A percentile compares a stretch with the other conserved stretches of the same genome.
These are phyloP conservation scores for Cladosporium cucumerinum DNA, from an alignment of 2,329 filamentous ascomycete genomes.

Conservation along the genomic window DNA sequence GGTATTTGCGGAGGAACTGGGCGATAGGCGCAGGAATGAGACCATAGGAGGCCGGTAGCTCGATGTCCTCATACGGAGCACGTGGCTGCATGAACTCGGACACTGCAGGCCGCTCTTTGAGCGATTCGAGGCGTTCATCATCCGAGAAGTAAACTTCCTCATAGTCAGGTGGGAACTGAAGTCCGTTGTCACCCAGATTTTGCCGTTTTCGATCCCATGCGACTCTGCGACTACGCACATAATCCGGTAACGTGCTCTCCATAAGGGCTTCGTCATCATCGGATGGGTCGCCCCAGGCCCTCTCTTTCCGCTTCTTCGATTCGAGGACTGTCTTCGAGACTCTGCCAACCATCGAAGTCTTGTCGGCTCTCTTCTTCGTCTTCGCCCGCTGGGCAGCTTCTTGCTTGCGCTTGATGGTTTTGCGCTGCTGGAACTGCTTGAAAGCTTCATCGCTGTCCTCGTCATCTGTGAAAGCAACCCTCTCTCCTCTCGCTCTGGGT, in stretches of 20 bases:
- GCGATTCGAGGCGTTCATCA: slow-evolving; percentile 57
- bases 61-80: slow-evolving; percentile 69
- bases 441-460: slow-evolving; percentile 57
- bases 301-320: slow-evolving; percentile 18
- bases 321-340: slow-evolving; percentile 21
- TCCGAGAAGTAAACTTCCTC: slow-evolving; percentile 74
- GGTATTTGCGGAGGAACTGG: slow-evolving; percentile 88
- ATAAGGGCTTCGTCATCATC: slow-evolving; percentile 55
- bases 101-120: slow-evolving; percentile 70
- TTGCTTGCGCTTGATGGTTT: slow-evolving; percentile 52
- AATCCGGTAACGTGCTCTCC: slow-evolving; percentile 65
- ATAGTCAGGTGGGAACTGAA: slow-evolving; percentile 75
- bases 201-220: slow-evolving; percentile 64
- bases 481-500: slow-evolving; percentile 20
- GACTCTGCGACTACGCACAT: slow-evolving; percentile 65
- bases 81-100: slow-evolving; percentile 58
- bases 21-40: slow-evolving; percentile 85
- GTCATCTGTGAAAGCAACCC: slow-evolving; percentile 45
- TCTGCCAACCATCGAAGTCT: slow-evolving; percentile 40
- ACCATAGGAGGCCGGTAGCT: slow-evolving; percentile 70
- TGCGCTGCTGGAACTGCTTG: slow-evolving; percentile 61
- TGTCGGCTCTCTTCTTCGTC: slow-evolving; percentile 42
- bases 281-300: slow-evolving; percentile 31
- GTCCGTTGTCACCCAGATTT: slow-evolving; percentile 61
- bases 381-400: slow-evolving; percentile 47